A percentile compares a stretch with the other conserved stretches of the same genome.
Evolutionary conservation across 2,329 filamentous ascomycete species (phyloP).

Genomic region (Xylaria sp.): DNA sequence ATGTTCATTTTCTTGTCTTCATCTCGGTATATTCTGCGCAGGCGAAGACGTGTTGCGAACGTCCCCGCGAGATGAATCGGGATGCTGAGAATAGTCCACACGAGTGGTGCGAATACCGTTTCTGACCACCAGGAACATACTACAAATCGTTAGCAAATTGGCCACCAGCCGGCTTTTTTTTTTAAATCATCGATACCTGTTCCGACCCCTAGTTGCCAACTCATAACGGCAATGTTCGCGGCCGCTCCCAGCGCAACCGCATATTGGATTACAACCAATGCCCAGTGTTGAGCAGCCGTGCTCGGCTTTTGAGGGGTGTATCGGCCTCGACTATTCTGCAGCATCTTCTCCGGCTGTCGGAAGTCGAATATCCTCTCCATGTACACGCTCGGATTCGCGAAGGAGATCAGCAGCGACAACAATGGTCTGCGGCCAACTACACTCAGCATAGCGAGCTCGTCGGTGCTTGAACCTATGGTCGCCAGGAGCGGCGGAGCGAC

Average conservation of each 20-base stretch:
- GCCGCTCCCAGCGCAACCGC: constrained; percentile 18
- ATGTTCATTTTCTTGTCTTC: background rate
- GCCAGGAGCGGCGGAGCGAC: constrained; percentile 32
- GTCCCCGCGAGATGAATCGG: constrained; percentile 24
- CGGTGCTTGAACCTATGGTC: constrained; percentile 28
- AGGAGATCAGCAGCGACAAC: constrained; percentile 29
- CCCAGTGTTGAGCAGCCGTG: background rate
- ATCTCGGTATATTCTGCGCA: constrained; percentile 15
- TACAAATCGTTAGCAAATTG: constrained; percentile 1
- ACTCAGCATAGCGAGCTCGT: constrained; percentile 32
- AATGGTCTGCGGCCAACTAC: constrained; percentile 29
- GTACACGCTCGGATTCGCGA: constrained; percentile 31
- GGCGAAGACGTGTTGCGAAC: constrained; percentile 22
- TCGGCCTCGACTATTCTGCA: constrained; percentile 3
- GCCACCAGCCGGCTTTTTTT: too few species aligned
- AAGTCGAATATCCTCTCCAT: constrained; percentile 30
- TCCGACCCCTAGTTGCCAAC: constrained; percentile 26
- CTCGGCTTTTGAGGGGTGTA: background rate
- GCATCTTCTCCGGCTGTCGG: constrained; percentile 23
- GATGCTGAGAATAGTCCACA: constrained; percentile 26
- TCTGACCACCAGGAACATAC: constrained; percentile 30
- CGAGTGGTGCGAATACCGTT: constrained; percentile 17
- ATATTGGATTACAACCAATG: constrained; percentile 12
- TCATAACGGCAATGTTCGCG: constrained; percentile 22
- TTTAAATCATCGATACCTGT: constrained; percentile 1